phyloP scores from a whole-genome alignment of 177 flowering plant genomes.

The Vitis hybrid region DNA sequence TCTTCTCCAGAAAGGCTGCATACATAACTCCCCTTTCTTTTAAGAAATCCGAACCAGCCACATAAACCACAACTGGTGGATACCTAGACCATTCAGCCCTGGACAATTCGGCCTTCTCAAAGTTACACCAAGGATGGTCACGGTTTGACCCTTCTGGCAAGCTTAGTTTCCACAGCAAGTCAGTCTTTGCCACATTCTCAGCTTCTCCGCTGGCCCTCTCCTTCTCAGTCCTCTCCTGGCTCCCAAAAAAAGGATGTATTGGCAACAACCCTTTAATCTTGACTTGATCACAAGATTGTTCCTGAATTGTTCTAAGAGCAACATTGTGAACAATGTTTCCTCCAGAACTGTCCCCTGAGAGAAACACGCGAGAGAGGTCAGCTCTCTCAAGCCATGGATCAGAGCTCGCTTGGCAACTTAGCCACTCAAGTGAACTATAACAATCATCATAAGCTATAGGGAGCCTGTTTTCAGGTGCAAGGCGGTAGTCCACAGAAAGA shows the following conservation, averaged over 20 bases:
- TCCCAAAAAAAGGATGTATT: conserved; percentile 77
- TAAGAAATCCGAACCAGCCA: conserved; percentile 69
- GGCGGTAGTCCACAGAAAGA: conserved; percentile 74
- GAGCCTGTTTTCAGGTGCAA: conserved; percentile 78
- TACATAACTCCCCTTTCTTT: conserved; percentile 72
- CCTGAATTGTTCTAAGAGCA: conserved; percentile 28
- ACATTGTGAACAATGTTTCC: conserved; percentile 77
- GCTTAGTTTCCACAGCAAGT: conserved; percentile 70
- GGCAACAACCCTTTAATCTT: conserved; percentile 45
- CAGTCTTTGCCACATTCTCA: conserved; percentile 41
- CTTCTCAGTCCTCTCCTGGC: conserved; percentile 49
- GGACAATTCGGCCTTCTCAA: conserved; percentile 34
- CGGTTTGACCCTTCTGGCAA: conserved; percentile 60
- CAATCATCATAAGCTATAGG: conserved; percentile 75
- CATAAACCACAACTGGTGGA: conserved; percentile 53
- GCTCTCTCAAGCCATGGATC: conserved; percentile 59
- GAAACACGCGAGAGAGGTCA: conserved; percentile 62
- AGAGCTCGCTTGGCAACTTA: conserved; percentile 14
- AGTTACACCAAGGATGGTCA: conserved; percentile 64
- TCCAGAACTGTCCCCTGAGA: conserved; percentile 86
- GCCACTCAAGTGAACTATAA: conserved; percentile 53
- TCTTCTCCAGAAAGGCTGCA: conserved; percentile 49
- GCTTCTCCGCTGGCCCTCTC: conserved; percentile 40
- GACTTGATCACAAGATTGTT: conserved; percentile 1
- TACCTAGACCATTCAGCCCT: conserved; percentile 41